Evolutionary conservation across 2,329 filamentous ascomycete genomes (phyloP), one percentile per base, ranked within the genome.

Genomic region (Hirsutella thompsonii): DNA sequence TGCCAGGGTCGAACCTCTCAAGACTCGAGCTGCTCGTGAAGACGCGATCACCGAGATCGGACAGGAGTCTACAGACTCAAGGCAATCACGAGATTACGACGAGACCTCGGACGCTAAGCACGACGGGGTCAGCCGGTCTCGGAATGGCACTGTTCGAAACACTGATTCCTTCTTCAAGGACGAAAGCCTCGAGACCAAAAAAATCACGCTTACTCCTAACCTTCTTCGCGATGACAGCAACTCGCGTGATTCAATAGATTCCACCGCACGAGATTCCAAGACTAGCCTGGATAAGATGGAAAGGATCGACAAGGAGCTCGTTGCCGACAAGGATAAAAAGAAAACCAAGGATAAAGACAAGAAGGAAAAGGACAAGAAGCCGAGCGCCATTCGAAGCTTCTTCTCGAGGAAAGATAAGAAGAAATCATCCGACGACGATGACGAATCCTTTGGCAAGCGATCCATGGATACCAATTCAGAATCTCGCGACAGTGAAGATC

Each of bases 91-190:
- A 32, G 73, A 66, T 38, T 85, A 79, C 50, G 83, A 87, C 42
- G 84, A 90, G 36, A 72, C 76, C 3, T 72, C 81, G 42, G 74
- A 78, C 37, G 63, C 59, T 37, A 76, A 69, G 46, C 52, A 60
- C 42, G 67, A 74, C 34, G 64, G 65, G 2, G 63, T 66, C 2
- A 72, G 70, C 56, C 76, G 81, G 55, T 88, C 86, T 29, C 78
- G 82, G 47, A 93, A 94, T 51, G 88, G 88, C 34, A 90, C 84
- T 19, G 74, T 94, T 36, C 77, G 90, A 47, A 93, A 93, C 56
- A 90, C 87, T 4, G 90, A 96, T 61, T 94, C 90, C 1, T 95
- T 96, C 69, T 95, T 95, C 70, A 94, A 88, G 60, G 92, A 96
- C 55, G 90, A 98, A 55, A 87, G 78, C 26, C 83, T 87, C 30